Percentiles rank a stretch among this genome's conserved stretches.
Conservation (phyloP, 768 basidiomycete genomes). For the Coprinopsis strossmayeri region DNA sequence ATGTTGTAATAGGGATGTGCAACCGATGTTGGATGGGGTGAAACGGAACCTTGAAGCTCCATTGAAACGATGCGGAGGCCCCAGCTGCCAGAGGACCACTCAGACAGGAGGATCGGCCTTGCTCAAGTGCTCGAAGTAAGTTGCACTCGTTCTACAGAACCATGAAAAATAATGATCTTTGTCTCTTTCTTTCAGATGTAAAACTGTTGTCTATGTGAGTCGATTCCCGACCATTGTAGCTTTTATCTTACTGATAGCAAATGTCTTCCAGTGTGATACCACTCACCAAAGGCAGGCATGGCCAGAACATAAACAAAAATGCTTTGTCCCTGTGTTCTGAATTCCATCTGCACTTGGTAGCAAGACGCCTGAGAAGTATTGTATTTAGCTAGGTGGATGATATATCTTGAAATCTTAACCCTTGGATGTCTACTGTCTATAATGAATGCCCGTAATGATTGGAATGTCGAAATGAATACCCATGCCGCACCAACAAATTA, state of each 20-base stretch:
- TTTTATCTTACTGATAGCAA: not conserved
- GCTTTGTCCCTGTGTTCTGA: slow-evolving; percentile 6
- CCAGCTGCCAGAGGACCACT: slow-evolving; percentile 13
- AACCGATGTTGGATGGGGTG: slow-evolving; percentile 20
- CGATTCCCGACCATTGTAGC: not conserved
- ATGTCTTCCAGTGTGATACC: slow-evolving; percentile 2
- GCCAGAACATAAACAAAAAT: slow-evolving; percentile 5
- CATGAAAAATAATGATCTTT: not conserved
- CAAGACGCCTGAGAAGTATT: too few species aligned
- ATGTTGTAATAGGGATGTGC: slow-evolving; percentile 19
- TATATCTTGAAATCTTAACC: too few species aligned
- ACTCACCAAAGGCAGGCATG: slow-evolving; percentile 5
- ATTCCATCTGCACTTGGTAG: too few species aligned
- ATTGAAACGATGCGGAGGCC: slow-evolving; percentile 26
- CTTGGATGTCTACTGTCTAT: too few species aligned
- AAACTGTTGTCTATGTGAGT: slow-evolving; percentile 36
- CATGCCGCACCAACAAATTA: too few species aligned
- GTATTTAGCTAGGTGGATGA: too few species aligned
- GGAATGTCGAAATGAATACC: too few species aligned
- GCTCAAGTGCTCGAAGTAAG: slow-evolving; percentile 29
- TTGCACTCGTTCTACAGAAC: slow-evolving; percentile 1
- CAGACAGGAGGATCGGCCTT: slow-evolving; percentile 21
- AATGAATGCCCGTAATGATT: too few species aligned
- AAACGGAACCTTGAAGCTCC: slow-evolving; percentile 22
- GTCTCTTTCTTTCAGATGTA: slow-evolving; percentile 27